A percentile compares a stretch with the other conserved stretches of the same genome.
phyloP scores from a whole-genome alignment of 768 basidiomycete genomes.

The Rickenella mellea region DNA sequence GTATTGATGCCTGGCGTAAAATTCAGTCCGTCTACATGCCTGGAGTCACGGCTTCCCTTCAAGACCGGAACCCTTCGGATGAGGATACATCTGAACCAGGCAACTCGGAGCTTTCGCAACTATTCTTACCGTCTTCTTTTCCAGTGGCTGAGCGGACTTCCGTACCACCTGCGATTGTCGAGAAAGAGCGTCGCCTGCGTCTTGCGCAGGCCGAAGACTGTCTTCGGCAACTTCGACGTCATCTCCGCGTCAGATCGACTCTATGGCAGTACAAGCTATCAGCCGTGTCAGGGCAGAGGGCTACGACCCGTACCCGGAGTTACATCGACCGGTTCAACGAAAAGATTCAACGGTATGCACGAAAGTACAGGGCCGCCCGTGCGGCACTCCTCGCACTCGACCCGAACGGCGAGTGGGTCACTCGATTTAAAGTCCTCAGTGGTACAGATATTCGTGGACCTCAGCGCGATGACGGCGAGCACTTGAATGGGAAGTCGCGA shows the following conservation, averaged over 20 bases:
- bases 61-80: no score
- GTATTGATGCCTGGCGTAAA: conserved; percentile 3
- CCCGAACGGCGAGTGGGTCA: conserved; percentile 1
- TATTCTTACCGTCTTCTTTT: conserved; percentile 3
- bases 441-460: conserved; percentile 2
- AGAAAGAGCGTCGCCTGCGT: conserved; percentile 3
- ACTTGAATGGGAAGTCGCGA: not conserved
- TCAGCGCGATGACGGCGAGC: not conserved
- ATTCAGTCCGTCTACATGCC: conserved; percentile 12
- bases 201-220: conserved; percentile 5
- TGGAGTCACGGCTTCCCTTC: not conserved
- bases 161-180: not conserved
- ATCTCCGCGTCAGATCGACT: not conserved
- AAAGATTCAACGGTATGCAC: not conserved
- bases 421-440: not conserved
- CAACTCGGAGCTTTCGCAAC: not conserved
- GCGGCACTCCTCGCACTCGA: conserved; percentile 4
- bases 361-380: conserved; percentile 3
- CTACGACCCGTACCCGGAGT: conserved; percentile 2
- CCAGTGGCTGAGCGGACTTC: not conserved
- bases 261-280: not conserved
- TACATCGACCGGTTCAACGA: not conserved
- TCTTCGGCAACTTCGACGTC: conserved; percentile 4
- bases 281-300: conserved; percentile 3
- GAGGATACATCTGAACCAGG: no score